phyloP scores from a whole-genome alignment of 495 filamentous ascomycete genomes.

The Lepraria neglecta region DNA sequence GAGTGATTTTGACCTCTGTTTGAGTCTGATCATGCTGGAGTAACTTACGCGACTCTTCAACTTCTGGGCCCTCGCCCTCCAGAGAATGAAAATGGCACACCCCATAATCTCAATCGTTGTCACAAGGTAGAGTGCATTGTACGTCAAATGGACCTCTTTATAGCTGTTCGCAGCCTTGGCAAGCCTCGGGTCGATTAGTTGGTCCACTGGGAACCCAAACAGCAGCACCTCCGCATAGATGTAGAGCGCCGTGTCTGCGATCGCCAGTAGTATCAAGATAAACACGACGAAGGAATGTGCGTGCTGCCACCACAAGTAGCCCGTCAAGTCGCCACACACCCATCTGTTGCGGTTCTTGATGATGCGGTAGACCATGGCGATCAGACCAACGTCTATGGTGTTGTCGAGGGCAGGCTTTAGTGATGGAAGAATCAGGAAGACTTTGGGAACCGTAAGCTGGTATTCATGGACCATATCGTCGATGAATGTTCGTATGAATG shows the following conservation, averaged over 20 bases:
- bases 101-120: constrained; percentile 2
- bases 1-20: neutral
- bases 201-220: neutral
- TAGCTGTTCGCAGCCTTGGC: constrained; percentile 2
- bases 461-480: constrained; percentile 10
- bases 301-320: neutral
- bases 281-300: neutral
- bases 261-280: neutral
- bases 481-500: constrained; percentile 4
- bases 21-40: neutral
- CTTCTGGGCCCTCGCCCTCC: neutral
- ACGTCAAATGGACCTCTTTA: constrained; percentile 5
- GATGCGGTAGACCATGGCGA: constrained; percentile 9
- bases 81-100: constrained; percentile 4
- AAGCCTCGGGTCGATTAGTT: neutral
- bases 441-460: constrained; percentile 5
- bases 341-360: constrained; percentile 6
- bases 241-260: constrained; percentile 6
- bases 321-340: neutral
- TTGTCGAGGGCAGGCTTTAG: constrained; percentile 7
- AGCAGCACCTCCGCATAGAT: constrained; percentile 3
- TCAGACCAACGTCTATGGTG: neutral
- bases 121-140: neutral
- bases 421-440: constrained; percentile 5
- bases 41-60: constrained; percentile 3